These are phyloP conservation scores for Thelephora aurantiotincta DNA, from an alignment of 768 basidiomycete species.

Conservation along the genomic window DNA sequence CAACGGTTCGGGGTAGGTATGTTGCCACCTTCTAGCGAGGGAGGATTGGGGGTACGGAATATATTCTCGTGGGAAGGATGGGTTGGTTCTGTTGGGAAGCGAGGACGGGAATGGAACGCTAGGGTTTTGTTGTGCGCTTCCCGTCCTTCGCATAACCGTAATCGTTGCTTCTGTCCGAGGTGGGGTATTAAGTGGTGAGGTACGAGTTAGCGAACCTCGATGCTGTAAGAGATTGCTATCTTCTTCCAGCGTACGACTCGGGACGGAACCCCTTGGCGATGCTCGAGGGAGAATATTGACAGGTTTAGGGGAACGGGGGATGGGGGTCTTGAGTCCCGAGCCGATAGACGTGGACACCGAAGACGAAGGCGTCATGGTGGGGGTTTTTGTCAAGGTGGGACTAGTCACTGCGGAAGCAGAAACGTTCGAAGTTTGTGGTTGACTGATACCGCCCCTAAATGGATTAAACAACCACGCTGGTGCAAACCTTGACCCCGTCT, in stretches of 20 bases:
- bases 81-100: conserved; percentile 39
- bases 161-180: conserved; percentile 42
- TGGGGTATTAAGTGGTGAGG: conserved; percentile 55
- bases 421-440: conserved; percentile 45
- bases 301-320: conserved; percentile 24
- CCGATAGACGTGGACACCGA: conserved; percentile 12
- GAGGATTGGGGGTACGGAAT: conserved; percentile 52
- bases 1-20: conserved; percentile 57
- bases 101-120: conserved; percentile 31
- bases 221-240: conserved; percentile 29
- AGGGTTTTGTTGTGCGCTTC: conserved; percentile 25
- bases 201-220: conserved; percentile 33
- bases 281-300: conserved; percentile 20
- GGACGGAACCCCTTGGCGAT: conserved; percentile 24
- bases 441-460: conserved; percentile 49
- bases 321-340: not conserved
- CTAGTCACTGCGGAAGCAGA: conserved; percentile 32
- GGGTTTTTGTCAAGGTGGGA: conserved; percentile 2
- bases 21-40: conserved; percentile 84
- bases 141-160: conserved; percentile 36
- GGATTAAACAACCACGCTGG: conserved; percentile 73
- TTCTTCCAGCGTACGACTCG: conserved; percentile 44
- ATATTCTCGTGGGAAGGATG: conserved; percentile 44
- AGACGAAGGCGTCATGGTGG: conserved; percentile 9
- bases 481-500: conserved; percentile 39